A percentile compares a stretch with the other conserved stretches of the same genome.
phyloP scores from a whole-genome alignment of 176 grass and related monocot species.

The Poa pratensis region DNA sequence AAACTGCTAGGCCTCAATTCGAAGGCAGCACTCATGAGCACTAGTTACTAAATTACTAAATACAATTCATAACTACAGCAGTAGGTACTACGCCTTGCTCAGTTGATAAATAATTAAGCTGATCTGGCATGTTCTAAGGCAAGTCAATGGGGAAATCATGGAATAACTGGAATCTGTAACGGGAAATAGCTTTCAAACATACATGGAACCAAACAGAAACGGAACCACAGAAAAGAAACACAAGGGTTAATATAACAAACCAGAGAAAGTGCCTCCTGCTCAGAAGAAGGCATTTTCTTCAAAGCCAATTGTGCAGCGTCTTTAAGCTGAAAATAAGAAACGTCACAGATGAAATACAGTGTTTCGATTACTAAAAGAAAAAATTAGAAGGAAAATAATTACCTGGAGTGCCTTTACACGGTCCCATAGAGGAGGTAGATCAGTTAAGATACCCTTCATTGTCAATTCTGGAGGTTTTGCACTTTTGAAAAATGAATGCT shows the following conservation, averaged over 20 bases:
- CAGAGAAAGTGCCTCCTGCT: constrained; percentile 95
- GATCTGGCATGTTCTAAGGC: constrained; percentile 17
- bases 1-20: not conserved
- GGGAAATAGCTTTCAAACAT: not conserved
- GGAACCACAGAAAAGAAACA: constrained; percentile 39
- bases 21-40: not conserved
- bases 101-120: not conserved
- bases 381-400: constrained; percentile 29
- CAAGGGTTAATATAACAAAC: constrained; percentile 55
- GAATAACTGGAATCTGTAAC: constrained; percentile 32
- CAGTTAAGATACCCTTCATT: constrained; percentile 80
- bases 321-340: constrained; percentile 75
- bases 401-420: constrained; percentile 98
- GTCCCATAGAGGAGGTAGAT: constrained; percentile 92
- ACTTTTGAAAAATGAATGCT: constrained; percentile 97
- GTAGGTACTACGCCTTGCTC: constrained; percentile 1
- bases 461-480: constrained; percentile 86
- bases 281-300: constrained; percentile 98
- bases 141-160: constrained; percentile 6
- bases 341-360: constrained; percentile 25
- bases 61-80: not conserved
- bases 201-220: constrained; percentile 13
- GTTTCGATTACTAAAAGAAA: constrained; percentile 30
- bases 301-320: constrained; percentile 97
- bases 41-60: constrained; percentile 8